Conservation (phyloP, 1,139 yeast species). For the Meyerozyma guilliermondii region DNA sequence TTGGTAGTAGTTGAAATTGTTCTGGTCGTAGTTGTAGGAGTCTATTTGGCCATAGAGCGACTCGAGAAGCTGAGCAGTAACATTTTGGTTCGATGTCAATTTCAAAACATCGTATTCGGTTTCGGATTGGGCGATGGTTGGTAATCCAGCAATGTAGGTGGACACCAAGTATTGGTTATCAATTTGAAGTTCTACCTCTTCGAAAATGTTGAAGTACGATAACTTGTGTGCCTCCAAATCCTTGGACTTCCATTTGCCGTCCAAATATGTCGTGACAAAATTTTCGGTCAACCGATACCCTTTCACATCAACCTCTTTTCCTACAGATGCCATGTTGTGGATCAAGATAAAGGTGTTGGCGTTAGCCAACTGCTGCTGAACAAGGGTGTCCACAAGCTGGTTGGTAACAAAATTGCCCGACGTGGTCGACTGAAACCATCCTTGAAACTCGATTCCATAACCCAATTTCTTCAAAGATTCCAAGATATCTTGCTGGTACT, state of each 20-base stretch:
- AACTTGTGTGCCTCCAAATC: conserved; percentile 57
- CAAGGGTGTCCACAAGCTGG: conserved; percentile 61
- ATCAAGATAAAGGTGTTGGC: conserved; percentile 65
- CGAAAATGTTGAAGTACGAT: conserved; percentile 65
- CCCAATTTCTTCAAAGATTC: conserved; percentile 59
- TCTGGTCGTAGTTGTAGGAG: conserved; percentile 74
- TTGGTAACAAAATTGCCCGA: conserved; percentile 69
- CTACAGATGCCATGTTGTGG: conserved; percentile 68
- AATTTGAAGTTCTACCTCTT: conserved; percentile 64
- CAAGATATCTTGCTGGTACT: conserved; percentile 67
- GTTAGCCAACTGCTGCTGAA: conserved; percentile 58
- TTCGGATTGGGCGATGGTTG: conserved; percentile 17
- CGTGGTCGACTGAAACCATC: conserved; percentile 74
- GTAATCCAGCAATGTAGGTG: conserved; percentile 31
- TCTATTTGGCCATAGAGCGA: conserved; percentile 71
- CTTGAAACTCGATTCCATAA: conserved; percentile 68
- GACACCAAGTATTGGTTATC: conserved; percentile 49
- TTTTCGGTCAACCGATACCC: conserved; percentile 66
- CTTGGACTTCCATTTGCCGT: conserved; percentile 62
- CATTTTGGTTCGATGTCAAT: conserved; percentile 41
- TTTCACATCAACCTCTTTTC: conserved; percentile 59
- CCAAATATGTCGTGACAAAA: conserved; percentile 54
- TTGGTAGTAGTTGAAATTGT: conserved; percentile 79
- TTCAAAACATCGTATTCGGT: conserved; percentile 37
- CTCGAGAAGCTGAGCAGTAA: conserved; percentile 53